Base-by-base conservation (phyloP, 2,329 filamentous ascomycete genomes). In the Hymenoscyphus fraxineus region DNA sequence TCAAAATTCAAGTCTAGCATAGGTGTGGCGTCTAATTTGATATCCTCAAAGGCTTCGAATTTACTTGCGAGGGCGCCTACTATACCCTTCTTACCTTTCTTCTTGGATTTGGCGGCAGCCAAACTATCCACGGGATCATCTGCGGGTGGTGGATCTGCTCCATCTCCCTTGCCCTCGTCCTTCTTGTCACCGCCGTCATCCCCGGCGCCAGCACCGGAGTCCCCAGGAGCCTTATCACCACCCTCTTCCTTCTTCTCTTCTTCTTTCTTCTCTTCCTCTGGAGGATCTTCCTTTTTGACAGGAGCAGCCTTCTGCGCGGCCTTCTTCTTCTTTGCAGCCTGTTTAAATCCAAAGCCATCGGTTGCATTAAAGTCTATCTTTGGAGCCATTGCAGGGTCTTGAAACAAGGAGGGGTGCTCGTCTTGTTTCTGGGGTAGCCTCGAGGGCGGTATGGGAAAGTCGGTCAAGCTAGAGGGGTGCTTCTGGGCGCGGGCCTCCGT, bases 1-100 rank as follows among this genome's bases (percentile, higher is more conserved):
- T 82, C 82, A 70, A 87, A 82, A 65, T 80, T 82, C 15, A 86
- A 73, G 66, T 87, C 84, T 6, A 86, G 73, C 63, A 85, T 83
- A 1, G 85, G 84, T n/a, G 78, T 80, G 63, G 88, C 86, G 68
- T 87, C 83, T 32, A 92, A 76, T 71, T 86, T 89, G 68, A 92
- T 86, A 35, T 91, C 88, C 56, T 90, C 82, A 69, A 91, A 91
- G n/a, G 81, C 77, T 63, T 84, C 82, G 55, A 81, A 77, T 55
- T 72, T 73, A 38, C 73, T 74, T 27, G 70, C 69, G n/a, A 75
- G 73, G 58, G 78, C 69, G 55, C 74, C 73, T 58, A 57, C 65
- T 12, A 83, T 85, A 67, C 76, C 71, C 75, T 85, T 85, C 74
- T 86, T 87, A 70, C 76, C 86, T 74, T 85, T 85, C 74, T 86